Conservation (phyloP, 768 basidiomycete genomes). For the Asterophora lycoperdoides region DNA sequence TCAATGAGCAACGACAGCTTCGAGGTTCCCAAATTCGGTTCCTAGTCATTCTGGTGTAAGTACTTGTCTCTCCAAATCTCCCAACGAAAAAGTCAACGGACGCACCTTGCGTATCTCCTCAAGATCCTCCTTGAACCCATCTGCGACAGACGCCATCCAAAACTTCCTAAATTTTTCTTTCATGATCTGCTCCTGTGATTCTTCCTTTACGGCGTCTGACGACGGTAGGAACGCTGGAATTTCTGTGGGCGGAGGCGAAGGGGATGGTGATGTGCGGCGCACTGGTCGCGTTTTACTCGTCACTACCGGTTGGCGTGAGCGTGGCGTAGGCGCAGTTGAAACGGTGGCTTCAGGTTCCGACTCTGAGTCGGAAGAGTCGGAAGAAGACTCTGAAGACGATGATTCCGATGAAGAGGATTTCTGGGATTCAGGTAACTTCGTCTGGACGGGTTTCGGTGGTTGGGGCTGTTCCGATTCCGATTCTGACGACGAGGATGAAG, state of each 20-base stretch:
- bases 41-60: conserved; percentile 21
- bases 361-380: conserved; percentile 6
- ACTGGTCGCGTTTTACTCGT: conserved; percentile 12
- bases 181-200: conserved; percentile 42
- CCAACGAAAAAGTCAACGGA: conserved; percentile 1
- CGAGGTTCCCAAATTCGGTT: conserved; percentile 66
- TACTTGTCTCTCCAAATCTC: not conserved
- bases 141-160: conserved; percentile 82
- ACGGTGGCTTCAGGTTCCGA: conserved; percentile 7
- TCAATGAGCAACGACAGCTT: conserved; percentile 75
- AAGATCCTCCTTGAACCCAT: conserved; percentile 81
- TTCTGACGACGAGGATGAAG: conserved; percentile 37
- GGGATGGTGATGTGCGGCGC: conserved; percentile 34
- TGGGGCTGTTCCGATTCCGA: conserved; percentile 24
- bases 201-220: conserved; percentile 23
- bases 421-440: conserved; percentile 1
- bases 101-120: conserved; percentile 77
- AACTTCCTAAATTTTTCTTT: conserved; percentile 74
- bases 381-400: conserved; percentile 1
- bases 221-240: conserved; percentile 59
- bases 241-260: conserved; percentile 39
- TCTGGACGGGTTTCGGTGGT: conserved; percentile 10
- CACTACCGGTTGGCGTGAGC: conserved; percentile 15
- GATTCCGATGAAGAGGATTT: conserved; percentile 27
- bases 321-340: conserved; percentile 3